Base-by-base conservation (phyloP, 106 monocot species). In the Allium sativum region DNA sequence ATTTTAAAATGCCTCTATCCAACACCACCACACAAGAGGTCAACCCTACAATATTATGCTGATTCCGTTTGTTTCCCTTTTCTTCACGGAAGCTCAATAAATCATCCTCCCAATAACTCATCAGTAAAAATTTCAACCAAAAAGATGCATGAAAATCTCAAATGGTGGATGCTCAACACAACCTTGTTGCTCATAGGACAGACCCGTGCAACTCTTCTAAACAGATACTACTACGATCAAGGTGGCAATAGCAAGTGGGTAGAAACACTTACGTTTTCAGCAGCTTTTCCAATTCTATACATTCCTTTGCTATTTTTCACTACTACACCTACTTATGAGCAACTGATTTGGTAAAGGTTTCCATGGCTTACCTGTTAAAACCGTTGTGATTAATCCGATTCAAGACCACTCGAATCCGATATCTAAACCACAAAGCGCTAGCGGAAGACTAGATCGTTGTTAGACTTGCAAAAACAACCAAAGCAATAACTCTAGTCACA, bases 171-270 rank as follows among this genome's bases (percentile, higher is more conserved):
- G 11, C 8, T 68, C 12, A 21, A 68, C 48, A 68, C 48, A 22
- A 3, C 50, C 21, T 58, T 68, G 18, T 47, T 68, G 40, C 68
- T 68, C 14, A 48, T 14, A n/a, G 68, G 68, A 57, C 68, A 68
- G n/a, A 68, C 48, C 0, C 40, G 58, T 16, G 68, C 68, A 11
- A 68, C 68, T 13, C 68, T 68, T 7, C 68, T 68, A 15, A 57
- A 68, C 21, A n/a, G 68, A 47, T 68, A 58, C 68, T 68, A 68
- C 48, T 68, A 68, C 31, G 48, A 59, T 18, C 68, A 68, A 41
- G 58, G 68, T 10, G 68, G 68, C 15, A 68, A 59, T 22, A 59
- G 68, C 68, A 68, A 68, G 68, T 68, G 68, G 68, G 31, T 68
- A 22, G 58, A 68, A 22, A 68, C 58, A 9, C 46, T 68, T 31